Evolutionary conservation across 805 yeast species (phyloP).

Genomic region (Lipomyces chichibuensis): DNA sequence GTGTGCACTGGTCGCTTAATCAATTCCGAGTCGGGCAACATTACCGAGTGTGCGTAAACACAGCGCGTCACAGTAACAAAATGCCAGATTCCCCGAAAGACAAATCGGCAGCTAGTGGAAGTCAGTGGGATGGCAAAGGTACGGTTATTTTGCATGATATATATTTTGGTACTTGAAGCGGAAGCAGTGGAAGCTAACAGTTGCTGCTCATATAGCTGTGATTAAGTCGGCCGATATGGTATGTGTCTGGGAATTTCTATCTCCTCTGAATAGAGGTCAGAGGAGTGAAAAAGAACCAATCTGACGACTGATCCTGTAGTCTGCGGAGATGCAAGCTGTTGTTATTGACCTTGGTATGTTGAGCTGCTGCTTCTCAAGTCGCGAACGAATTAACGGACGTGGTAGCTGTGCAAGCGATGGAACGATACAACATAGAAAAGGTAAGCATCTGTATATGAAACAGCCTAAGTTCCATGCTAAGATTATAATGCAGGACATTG

Average conservation of each 20-base stretch:
- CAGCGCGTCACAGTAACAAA: background rate
- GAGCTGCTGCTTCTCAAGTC: background rate
- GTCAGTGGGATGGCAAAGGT: slow-evolving; percentile 34
- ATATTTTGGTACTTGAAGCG: background rate
- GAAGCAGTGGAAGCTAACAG: background rate
- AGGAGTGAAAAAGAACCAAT: background rate
- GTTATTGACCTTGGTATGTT: slow-evolving; percentile 41
- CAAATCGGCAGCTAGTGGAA: slow-evolving; percentile 6
- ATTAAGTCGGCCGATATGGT: slow-evolving; percentile 46
- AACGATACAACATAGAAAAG: slow-evolving; percentile 52
- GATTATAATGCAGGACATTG: slow-evolving; percentile 50
- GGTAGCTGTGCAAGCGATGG: slow-evolving; percentile 50
- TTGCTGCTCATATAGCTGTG: slow-evolving; percentile 27
- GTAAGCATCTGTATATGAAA: slow-evolving; percentile 7
- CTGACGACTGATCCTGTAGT: slow-evolving; percentile 21
- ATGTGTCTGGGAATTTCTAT: slow-evolving; percentile 11
- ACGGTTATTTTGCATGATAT: background rate
- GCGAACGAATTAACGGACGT: slow-evolving; percentile 11
- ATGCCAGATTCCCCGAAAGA: slow-evolving; percentile 15
- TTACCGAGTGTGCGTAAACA: background rate
- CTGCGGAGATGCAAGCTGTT: slow-evolving; percentile 41
- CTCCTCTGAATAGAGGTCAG: background rate
- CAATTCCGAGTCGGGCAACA: background rate
- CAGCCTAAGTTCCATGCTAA: background rate
- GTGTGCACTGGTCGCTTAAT: background rate